A percentile compares a stretch with the other conserved stretches of the same genome.
Evolutionary conservation across 2,329 filamentous ascomycete genomes (phyloP).

Genomic region (Aschersonia sp.): DNA sequence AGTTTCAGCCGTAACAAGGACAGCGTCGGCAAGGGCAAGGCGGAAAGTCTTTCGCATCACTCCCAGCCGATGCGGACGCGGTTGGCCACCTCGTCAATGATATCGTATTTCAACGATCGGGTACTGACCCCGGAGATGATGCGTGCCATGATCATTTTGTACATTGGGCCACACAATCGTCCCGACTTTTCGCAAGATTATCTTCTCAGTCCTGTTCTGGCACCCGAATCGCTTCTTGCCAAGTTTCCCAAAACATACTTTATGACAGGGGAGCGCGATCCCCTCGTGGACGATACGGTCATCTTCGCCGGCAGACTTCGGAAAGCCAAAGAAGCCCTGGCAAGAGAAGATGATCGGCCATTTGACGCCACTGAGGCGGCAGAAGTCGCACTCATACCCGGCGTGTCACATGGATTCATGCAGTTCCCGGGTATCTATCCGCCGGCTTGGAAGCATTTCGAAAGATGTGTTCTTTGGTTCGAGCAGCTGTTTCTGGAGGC

Average conservation of each 20-base stretch:
- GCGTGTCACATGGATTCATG: slow-evolving; percentile 85
- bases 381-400: slow-evolving; percentile 74
- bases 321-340: slow-evolving; percentile 51
- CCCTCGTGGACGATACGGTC: slow-evolving; percentile 89
- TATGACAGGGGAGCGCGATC: slow-evolving; percentile 86
- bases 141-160: slow-evolving; percentile 96
- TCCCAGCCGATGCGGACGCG: slow-evolving; percentile 57
- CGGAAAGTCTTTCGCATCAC: slow-evolving; percentile 30
- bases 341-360: slow-evolving; percentile 5
- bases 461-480: slow-evolving; percentile 69
- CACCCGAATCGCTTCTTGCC: slow-evolving; percentile 68
- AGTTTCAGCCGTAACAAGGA: slow-evolving; percentile 10
- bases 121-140: slow-evolving; percentile 96
- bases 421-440: slow-evolving; percentile 84
- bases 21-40: slow-evolving; percentile 4
- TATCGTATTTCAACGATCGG: slow-evolving; percentile 94
- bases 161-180: slow-evolving; percentile 84
- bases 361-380: slow-evolving; percentile 28
- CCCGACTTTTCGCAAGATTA: slow-evolving; percentile 90
- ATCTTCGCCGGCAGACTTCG: slow-evolving; percentile 86
- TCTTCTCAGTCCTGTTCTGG: slow-evolving; percentile 75
- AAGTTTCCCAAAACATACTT: slow-evolving; percentile 93
- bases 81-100: slow-evolving; percentile 92
- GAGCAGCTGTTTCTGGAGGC: slow-evolving; percentile 53
- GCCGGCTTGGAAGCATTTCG: slow-evolving; percentile 78